Evolutionary conservation across 2,329 filamentous ascomycete species (phyloP), one percentile per base, ranked within the genome.

Genomic region (Sporothrix brunneoviolacea): DNA sequence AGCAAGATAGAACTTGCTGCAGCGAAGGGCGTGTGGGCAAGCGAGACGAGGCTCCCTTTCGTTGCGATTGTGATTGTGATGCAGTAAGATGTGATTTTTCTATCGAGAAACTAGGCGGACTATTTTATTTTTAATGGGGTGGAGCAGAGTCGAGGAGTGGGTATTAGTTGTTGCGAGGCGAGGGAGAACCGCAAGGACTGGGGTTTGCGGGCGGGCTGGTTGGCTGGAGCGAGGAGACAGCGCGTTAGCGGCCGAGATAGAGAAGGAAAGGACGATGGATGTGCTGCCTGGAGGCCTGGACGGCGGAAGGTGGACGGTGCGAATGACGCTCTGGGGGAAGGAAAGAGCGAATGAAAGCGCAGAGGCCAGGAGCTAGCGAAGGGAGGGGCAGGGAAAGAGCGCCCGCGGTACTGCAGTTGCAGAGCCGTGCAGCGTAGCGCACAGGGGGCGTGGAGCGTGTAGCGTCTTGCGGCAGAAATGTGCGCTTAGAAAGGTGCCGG

Each of bases 111-210:
- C 44, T 52, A 48, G 47, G 48, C 47, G 52, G 47, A 33, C 50
- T 54, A 51, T 55, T 53, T 57, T 51, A 30, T 54, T 51, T 48
- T 57, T 54, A 53, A 57, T 57, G 48, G 55, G 47, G 55, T 57
- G 48, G 48, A 50, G 48, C 30, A 32, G 24, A 19, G 45, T 28
- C 6, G 32, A 35, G n/a, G 27, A 21, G 45, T 40, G 36, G 36
- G 36, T 33, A 39, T 30, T 22, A 19, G 33, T 35, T 33, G 45
- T 33, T 47, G 50, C 40, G 30, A 30, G 28, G 49, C 28, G 40
- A 44, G 50, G 44, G 30, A 42, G 49, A 36, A 15, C 15, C 32
- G 21, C 22, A 28, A 7, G 24, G 7, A 38, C 13, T 37, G 32
- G 38, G 38, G 40, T 33, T 35, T 48, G 28, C n/a, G n/a, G n/a